A percentile compares a stretch with the other conserved stretches of the same genome.
Evolutionary conservation across 2,329 filamentous ascomycete species (phyloP).

Genomic region (Cadophora gregata): DNA sequence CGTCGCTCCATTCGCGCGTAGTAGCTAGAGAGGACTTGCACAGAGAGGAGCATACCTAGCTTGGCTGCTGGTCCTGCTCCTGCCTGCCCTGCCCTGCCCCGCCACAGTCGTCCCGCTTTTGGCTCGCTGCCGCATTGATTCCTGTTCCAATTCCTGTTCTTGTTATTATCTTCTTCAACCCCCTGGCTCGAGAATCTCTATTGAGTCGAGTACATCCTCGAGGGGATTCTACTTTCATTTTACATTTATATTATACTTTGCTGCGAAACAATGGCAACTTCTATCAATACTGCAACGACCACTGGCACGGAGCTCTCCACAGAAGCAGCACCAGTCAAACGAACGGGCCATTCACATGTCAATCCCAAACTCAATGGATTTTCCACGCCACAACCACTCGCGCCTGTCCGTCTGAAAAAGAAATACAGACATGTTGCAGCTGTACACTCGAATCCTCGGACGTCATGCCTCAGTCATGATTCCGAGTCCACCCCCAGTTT

Average conservation of each 20-base stretch:
- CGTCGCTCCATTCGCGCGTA: background rate
- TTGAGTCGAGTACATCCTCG: constrained; percentile 29
- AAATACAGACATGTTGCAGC: constrained; percentile 95
- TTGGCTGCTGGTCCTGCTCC: constrained; percentile 49
- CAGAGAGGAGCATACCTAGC: background rate
- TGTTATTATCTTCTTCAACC: constrained; percentile 68
- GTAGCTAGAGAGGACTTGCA: too few relatives aligned
- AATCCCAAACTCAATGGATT: constrained; percentile 31
- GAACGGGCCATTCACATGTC: constrained; percentile 40
- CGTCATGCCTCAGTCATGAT: constrained; percentile 88
- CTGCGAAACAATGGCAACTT: constrained; percentile 31
- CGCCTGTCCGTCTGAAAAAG: constrained; percentile 47
- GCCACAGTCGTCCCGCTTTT: constrained; percentile 46
- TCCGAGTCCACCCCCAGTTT: constrained; percentile 78
- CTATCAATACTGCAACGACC: constrained; percentile 36
- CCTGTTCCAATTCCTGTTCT: constrained; percentile 77
- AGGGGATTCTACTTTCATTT: constrained; percentile 66
- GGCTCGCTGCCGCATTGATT: constrained; percentile 63
- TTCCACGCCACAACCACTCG: constrained; percentile 37
- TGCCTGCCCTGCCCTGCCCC: constrained; percentile 13
- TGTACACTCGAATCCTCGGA: constrained; percentile 73
- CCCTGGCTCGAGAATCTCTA: background rate
- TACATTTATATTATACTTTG: constrained; percentile 1
- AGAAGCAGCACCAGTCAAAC: constrained; percentile 30
- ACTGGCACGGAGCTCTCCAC: constrained; percentile 33